phyloP scores from a whole-genome alignment of 345 rosid species.

The Eucalyptus pauciflora region DNA sequence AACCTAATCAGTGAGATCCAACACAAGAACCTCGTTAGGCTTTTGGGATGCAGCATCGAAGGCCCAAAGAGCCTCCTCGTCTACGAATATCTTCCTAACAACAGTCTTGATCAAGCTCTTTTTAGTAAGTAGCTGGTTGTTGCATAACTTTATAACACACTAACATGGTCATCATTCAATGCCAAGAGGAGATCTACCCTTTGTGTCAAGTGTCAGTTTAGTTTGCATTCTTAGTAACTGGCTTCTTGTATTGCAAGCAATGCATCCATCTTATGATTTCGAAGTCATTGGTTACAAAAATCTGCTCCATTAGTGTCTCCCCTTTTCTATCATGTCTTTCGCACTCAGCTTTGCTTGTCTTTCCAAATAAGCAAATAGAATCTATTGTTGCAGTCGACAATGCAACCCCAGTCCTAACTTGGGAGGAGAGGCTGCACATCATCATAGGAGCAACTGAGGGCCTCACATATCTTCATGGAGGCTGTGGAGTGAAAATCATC shows the following conservation, averaged over 20 bases:
- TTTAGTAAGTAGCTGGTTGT: constrained; percentile 25
- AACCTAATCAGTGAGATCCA: constrained; percentile 51
- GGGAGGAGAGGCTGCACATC: constrained; percentile 51
- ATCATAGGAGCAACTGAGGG: constrained; percentile 70
- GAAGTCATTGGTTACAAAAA: not conserved
- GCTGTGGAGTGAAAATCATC: constrained; percentile 45
- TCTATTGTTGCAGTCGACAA: constrained; percentile 20
- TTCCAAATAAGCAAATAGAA: not conserved
- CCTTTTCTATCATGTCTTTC: not conserved
- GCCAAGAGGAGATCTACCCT: not conserved
- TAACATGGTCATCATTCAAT: not conserved
- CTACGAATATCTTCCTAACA: constrained; percentile 68
- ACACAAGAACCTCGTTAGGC: constrained; percentile 58
- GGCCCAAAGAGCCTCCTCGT: constrained; percentile 82
- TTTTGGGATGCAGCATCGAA: constrained; percentile 83
- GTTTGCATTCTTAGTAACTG: not conserved
- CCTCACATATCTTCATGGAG: constrained; percentile 57
- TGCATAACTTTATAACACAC: not conserved
- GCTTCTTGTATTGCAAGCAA: not conserved
- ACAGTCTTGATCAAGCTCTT: constrained; percentile 63
- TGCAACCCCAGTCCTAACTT: constrained; percentile 30
- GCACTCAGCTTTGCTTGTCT: not conserved
- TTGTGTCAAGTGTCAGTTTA: not conserved
- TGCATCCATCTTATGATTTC: not conserved
- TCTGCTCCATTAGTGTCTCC: not conserved